Percentiles rank a stretch among this genome's conserved stretches.
phyloP scores from a whole-genome alignment of 352 stramenopile species.

The Globisporangium lucens region DNA sequence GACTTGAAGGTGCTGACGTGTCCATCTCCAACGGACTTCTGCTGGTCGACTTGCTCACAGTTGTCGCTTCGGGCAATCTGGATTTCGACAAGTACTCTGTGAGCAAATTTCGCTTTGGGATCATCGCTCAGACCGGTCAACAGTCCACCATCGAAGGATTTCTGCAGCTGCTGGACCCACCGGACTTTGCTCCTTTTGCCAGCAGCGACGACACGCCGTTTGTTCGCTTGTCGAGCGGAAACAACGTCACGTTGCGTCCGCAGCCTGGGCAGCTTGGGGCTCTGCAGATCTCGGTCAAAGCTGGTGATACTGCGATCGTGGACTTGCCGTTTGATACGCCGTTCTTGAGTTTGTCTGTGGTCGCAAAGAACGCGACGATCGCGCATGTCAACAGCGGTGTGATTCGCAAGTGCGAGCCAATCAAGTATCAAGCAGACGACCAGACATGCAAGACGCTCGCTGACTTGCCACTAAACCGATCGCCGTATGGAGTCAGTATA shows the following conservation, averaged over 20 bases:
- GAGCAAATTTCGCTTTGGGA: constrained; percentile 45
- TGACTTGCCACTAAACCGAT: constrained; percentile 7
- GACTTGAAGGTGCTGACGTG: constrained; percentile 32
- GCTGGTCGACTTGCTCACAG: constrained; percentile 35
- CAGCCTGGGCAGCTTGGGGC: constrained; percentile 50
- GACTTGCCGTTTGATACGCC: constrained; percentile 61
- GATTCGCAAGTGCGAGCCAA: constrained; percentile 38
- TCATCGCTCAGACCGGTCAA: constrained; percentile 30
- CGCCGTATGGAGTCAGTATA: constrained; percentile 42
- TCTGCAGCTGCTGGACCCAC: constrained; percentile 29
- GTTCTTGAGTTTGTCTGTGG: constrained; percentile 43
- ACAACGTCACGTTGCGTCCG: constrained; percentile 41
- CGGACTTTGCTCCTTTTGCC: neutral
- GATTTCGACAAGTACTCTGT: constrained; percentile 69
- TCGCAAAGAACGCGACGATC: constrained; percentile 44
- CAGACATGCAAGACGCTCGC: constrained; percentile 35
- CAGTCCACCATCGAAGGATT: constrained; percentile 43
- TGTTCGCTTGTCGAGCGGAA: constrained; percentile 31
- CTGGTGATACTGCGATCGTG: constrained; percentile 29
- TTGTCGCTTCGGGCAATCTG: constrained; percentile 28
- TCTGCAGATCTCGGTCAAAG: constrained; percentile 29
- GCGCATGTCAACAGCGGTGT: constrained; percentile 41
- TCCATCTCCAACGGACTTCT: constrained; percentile 50
- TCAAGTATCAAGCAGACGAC: constrained; percentile 38
- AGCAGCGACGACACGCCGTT: constrained; percentile 4